phyloP scores from a whole-genome alignment of 352 stramenopile species.

The Aphanomyces euteiches region DNA sequence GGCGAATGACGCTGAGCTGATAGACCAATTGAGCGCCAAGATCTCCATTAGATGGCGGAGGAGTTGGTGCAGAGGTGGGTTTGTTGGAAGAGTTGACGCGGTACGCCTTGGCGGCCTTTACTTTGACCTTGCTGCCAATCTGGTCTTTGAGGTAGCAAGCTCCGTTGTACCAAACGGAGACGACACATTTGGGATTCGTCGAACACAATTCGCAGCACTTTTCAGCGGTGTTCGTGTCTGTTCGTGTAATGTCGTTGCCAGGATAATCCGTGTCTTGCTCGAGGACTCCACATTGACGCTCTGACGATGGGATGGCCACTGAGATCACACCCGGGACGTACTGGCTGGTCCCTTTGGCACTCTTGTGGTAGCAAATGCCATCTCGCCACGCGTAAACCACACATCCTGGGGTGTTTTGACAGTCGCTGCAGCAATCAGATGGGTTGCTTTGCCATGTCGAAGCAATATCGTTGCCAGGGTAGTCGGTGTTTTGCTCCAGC shows the following conservation, averaged over 20 bases:
- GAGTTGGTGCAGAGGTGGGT: background rate
- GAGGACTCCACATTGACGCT: background rate
- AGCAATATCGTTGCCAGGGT: constrained; percentile 6
- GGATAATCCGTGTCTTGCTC: constrained; percentile 17
- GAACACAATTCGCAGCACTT: background rate
- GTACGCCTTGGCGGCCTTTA: too few species aligned
- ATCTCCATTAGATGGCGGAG: background rate
- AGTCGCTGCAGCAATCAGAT: too few species aligned
- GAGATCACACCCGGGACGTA: too few species aligned
- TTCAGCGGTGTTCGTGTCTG: background rate
- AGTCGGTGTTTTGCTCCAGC: constrained; percentile 4
- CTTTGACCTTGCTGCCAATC: background rate
- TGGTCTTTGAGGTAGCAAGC: constrained; percentile 24
- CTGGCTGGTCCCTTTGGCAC: too few species aligned
- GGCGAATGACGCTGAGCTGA: constrained; percentile 7
- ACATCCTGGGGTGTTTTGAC: too few species aligned
- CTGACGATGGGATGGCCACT: background rate
- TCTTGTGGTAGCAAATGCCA: too few species aligned
- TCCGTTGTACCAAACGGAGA: background rate
- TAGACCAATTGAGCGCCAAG: background rate
- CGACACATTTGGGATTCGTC: background rate
- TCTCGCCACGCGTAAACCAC: too few species aligned
- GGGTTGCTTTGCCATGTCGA: too few species aligned
- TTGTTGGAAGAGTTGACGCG: too few species aligned
- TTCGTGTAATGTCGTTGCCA: constrained; percentile 14